These are phyloP conservation scores for Xylariales sp. DNA, from an alignment of 2,329 filamentous ascomycete genomes.

Conservation along the genomic window DNA sequence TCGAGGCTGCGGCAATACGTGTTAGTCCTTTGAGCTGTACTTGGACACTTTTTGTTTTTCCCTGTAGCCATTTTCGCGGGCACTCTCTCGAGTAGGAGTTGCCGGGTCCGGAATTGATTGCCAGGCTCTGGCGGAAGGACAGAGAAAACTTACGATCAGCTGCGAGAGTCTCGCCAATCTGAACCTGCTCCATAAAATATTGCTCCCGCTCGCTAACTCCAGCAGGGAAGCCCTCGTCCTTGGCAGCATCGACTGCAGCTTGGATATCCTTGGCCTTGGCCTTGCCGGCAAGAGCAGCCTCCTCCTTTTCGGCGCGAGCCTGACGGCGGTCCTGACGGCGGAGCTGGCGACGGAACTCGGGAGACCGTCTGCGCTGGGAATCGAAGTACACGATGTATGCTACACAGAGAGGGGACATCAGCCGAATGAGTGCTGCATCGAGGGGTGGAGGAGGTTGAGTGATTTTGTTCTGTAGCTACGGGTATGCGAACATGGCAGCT, in stretches of 20 bases:
- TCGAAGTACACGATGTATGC: slow-evolving; percentile 68
- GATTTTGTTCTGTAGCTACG: too few species aligned
- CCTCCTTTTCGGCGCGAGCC: slow-evolving; percentile 67
- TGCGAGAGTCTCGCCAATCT: slow-evolving; percentile 78
- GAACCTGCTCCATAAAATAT: slow-evolving; percentile 96
- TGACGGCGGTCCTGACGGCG: slow-evolving; percentile 74
- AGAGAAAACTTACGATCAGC: slow-evolving; percentile 66
- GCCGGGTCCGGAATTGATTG: too few species aligned
- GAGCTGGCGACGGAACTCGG: slow-evolving; percentile 62
- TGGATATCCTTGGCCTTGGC: slow-evolving; percentile 72
- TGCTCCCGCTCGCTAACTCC: slow-evolving; percentile 91
- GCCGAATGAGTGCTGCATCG: too few species aligned
- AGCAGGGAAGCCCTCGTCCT: slow-evolving; percentile 85
- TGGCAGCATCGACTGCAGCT: slow-evolving; percentile 71
- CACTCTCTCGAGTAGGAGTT: too few species aligned
- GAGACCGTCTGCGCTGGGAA: slow-evolving; percentile 58
- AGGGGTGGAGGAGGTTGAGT: too few species aligned
- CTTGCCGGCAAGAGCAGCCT: slow-evolving; percentile 60
- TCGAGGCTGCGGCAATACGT: slow-evolving; percentile 45
- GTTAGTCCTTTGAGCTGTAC: neutral
- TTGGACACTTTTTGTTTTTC: too few species aligned
- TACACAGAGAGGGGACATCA: too few species aligned
- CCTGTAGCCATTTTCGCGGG: too few species aligned
- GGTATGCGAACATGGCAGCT: too few species aligned
- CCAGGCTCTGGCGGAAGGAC: neutral